Conservation (phyloP, 805 yeast species). For the Crinitomyces ghanaensis region DNA sequence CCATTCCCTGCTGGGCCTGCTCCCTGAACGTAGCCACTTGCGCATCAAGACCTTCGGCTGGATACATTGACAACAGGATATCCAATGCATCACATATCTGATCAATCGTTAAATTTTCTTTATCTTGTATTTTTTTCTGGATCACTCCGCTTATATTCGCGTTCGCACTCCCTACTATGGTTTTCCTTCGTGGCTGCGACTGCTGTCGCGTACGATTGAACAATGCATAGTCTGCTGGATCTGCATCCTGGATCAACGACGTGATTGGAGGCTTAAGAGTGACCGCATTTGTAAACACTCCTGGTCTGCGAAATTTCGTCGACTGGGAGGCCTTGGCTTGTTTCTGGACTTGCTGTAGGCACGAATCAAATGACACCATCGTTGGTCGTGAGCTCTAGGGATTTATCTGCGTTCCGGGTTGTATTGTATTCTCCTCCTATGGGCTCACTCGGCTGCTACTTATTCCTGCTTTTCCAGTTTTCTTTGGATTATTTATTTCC, state of each 20-base stretch:
- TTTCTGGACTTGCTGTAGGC: slow-evolving; percentile 8
- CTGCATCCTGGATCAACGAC: slow-evolving; percentile 48
- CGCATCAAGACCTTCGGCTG: slow-evolving; percentile 29
- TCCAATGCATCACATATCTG: slow-evolving; percentile 35
- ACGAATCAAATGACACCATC: slow-evolving; percentile 8
- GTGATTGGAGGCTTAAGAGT: slow-evolving; percentile 42
- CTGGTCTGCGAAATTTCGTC: slow-evolving; percentile 43
- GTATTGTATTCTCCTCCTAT: too few relatives aligned
- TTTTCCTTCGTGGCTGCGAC: too few relatives aligned
- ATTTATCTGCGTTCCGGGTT: neutral
- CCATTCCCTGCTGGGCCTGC: slow-evolving; percentile 28
- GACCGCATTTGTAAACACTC: slow-evolving; percentile 55
- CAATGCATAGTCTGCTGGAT: slow-evolving; percentile 19
- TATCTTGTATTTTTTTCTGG: neutral
- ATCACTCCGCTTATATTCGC: too few relatives aligned
- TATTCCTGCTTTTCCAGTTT: too few relatives aligned
- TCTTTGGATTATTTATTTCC: too few relatives aligned
- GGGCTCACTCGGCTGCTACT: too few relatives aligned
- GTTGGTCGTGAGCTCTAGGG: slow-evolving; percentile 1
- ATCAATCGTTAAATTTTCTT: slow-evolving; percentile 22
- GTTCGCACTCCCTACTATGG: neutral
- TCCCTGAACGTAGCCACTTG: slow-evolving; percentile 19
- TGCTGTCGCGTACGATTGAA: slow-evolving; percentile 7
- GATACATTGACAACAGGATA: slow-evolving; percentile 27
- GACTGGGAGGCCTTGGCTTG: slow-evolving; percentile 10